Evolutionary conservation across 2,329 filamentous ascomycete species (phyloP).

Genomic region (Calonectria crousiana): DNA sequence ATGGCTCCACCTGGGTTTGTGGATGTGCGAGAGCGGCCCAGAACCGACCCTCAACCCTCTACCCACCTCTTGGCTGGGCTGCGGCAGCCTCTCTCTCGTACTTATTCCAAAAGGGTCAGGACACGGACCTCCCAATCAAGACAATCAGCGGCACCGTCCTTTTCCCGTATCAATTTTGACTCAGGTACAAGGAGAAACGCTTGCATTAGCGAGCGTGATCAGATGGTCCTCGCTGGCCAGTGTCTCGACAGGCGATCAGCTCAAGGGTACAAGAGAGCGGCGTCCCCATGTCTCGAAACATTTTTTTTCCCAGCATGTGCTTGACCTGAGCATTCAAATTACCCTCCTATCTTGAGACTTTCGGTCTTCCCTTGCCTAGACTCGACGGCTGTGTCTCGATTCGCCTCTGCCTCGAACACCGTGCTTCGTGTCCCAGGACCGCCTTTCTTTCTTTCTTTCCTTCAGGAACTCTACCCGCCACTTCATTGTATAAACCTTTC

Average conservation of each 20-base stretch:
- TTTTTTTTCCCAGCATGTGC: constrained; percentile 27
- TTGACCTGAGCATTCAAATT: constrained; percentile 36
- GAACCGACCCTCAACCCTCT: constrained; percentile 34
- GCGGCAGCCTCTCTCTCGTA: constrained; percentile 40
- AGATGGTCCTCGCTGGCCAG: constrained; percentile 35
- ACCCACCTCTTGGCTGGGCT: constrained; percentile 39
- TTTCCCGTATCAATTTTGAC: constrained; percentile 44
- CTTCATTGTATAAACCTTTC: constrained; percentile 37
- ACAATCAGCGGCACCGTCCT: constrained; percentile 49
- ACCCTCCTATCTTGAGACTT: constrained; percentile 43
- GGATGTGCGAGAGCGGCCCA: constrained; percentile 28
- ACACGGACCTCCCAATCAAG: constrained; percentile 50
- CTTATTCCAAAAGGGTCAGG: constrained; percentile 44
- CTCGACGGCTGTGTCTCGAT: constrained; percentile 28
- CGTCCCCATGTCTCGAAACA: constrained; percentile 40
- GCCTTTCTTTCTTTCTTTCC: neutral
- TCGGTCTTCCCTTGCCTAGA: constrained; percentile 39
- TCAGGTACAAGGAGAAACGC: constrained; percentile 46
- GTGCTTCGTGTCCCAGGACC: constrained; percentile 18
- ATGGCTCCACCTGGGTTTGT: constrained; percentile 41
- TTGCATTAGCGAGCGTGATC: constrained; percentile 41
- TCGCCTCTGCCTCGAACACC: constrained; percentile 24
- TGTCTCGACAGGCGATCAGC: constrained; percentile 39
- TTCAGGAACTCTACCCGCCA: constrained; percentile 13
- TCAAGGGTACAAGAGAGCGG: constrained; percentile 48